Evolutionary conservation across 1,139 yeast genomes (phyloP).

Genomic region (Scheffersomyces cryptocercus): DNA sequence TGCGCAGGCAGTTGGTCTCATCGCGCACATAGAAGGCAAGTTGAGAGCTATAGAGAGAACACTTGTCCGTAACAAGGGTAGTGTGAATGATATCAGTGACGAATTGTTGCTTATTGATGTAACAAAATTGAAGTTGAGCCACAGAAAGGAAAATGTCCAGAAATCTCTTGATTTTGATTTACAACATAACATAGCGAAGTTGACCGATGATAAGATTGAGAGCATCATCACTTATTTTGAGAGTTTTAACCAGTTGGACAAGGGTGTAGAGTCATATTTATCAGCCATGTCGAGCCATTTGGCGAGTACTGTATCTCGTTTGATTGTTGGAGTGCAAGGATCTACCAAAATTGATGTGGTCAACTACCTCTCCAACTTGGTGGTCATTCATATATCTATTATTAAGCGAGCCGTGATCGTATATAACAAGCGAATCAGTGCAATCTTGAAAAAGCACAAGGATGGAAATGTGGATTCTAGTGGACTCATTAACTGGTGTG

Average conservation of each 20-base stretch:
- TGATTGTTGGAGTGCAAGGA: slow-evolving; percentile 46
- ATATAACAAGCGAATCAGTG: slow-evolving; percentile 36
- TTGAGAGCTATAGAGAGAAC: slow-evolving; percentile 20
- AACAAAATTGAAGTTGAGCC: slow-evolving; percentile 37
- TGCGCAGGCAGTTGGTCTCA: slow-evolving; percentile 53
- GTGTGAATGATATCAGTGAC: slow-evolving; percentile 24
- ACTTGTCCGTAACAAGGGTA: slow-evolving; percentile 9
- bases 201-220: slow-evolving; percentile 34
- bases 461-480: slow-evolving; percentile 38
- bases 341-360: slow-evolving; percentile 48
- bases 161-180: slow-evolving; percentile 41
- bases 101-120: slow-evolving; percentile 40
- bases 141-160: slow-evolving; percentile 38
- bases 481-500: slow-evolving; percentile 65
- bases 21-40: slow-evolving; percentile 44
- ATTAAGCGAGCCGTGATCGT: slow-evolving; percentile 37
- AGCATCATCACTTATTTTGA: slow-evolving; percentile 37
- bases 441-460: slow-evolving; percentile 31
- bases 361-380: slow-evolving; percentile 45
- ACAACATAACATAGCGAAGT: slow-evolving; percentile 33
- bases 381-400: slow-evolving; percentile 42
- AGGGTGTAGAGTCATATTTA: slow-evolving; percentile 39
- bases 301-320: slow-evolving; percentile 33
- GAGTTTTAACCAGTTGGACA: slow-evolving; percentile 38
- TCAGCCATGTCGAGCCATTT: slow-evolving; percentile 38